Percentiles rank a stretch among this genome's conserved stretches.
These are phyloP conservation scores for Fusarium aywerte DNA, from an alignment of 2,329 filamentous ascomycete genomes.

Conservation along the genomic window DNA sequence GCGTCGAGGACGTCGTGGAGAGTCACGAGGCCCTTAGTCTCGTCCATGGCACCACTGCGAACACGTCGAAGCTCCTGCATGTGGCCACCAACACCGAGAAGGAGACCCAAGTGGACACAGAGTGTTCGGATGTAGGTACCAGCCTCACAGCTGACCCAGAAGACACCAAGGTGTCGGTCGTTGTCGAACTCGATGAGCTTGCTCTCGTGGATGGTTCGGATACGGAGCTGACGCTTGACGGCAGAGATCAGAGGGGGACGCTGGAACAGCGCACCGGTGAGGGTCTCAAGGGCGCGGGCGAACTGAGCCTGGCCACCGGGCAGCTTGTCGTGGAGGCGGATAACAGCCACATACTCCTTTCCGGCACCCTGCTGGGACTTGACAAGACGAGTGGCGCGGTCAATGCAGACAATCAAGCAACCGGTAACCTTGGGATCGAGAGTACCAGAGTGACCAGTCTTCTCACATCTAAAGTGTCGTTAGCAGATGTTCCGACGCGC, in stretches of 20 bases:
- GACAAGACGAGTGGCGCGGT: slow-evolving; percentile 95
- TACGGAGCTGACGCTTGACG: slow-evolving; percentile 98
- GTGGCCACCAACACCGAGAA: slow-evolving; percentile 86
- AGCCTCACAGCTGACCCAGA: slow-evolving; percentile 98
- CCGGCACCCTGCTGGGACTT: slow-evolving; percentile 99
- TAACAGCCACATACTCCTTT: slow-evolving; percentile 98
- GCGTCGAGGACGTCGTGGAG: slow-evolving; percentile 89
- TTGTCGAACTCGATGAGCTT: slow-evolving; percentile 99
- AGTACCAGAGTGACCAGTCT: slow-evolving; percentile 98
- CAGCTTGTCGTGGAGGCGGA: slow-evolving; percentile 94
- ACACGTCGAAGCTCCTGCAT: slow-evolving; percentile 99
- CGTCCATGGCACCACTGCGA: slow-evolving; percentile 92
- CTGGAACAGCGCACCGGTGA: slow-evolving; percentile 92
- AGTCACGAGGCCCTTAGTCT: slow-evolving; percentile 88
- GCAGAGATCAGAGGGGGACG: slow-evolving; percentile 96
- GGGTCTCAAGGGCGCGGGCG: slow-evolving; percentile 89
- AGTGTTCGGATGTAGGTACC: slow-evolving; percentile 99
- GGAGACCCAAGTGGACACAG: slow-evolving; percentile 87
- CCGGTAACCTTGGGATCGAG: slow-evolving; percentile 98
- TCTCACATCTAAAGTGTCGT: slow-evolving; percentile 66
- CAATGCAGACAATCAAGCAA: slow-evolving; percentile 93
- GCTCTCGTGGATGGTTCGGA: slow-evolving; percentile 97
- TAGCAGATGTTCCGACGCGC: slow-evolving; percentile 20
- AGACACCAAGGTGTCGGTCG: slow-evolving; percentile 94
- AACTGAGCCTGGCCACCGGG: slow-evolving; percentile 94